phyloP scores from a whole-genome alignment of 139 green algal genomes.

The Ostreobium quekettii region DNA sequence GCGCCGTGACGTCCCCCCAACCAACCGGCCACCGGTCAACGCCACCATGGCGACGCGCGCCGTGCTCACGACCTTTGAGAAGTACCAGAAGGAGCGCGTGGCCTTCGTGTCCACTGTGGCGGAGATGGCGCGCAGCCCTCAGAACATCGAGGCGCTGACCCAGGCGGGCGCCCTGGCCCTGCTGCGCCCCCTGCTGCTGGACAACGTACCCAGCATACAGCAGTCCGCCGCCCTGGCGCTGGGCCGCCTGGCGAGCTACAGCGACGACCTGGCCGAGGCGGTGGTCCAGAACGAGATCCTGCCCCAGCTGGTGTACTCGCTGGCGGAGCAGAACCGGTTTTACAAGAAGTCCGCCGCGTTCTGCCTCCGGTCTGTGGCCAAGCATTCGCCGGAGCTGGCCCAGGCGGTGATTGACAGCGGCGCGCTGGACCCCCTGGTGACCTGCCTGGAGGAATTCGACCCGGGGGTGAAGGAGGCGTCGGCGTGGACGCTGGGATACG shows the following conservation, averaged over 20 bases:
- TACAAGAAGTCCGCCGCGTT: constrained; percentile 80
- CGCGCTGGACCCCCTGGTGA: constrained; percentile 63
- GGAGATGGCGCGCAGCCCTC: constrained; percentile 70
- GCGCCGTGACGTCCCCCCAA: too few species aligned
- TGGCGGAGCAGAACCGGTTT: constrained; percentile 71
- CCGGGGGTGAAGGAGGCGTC: constrained; percentile 76
- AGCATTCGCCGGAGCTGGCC: constrained; percentile 70
- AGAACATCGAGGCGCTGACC: constrained; percentile 81
- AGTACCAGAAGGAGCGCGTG: constrained; percentile 74
- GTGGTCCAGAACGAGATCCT: constrained; percentile 81
- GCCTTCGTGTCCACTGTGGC: constrained; percentile 72
- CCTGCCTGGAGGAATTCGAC: constrained; percentile 86
- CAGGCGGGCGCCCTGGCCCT: constrained; percentile 72
- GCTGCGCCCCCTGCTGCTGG: constrained; percentile 68
- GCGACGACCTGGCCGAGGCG: constrained; percentile 73
- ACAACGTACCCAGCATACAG: constrained; percentile 83
- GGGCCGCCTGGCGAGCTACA: constrained; percentile 71
- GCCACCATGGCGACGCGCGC: constrained; percentile 51
- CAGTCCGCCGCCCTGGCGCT: constrained; percentile 76
- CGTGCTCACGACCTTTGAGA: constrained; percentile 72
- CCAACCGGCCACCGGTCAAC: too few species aligned
- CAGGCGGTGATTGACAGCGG: constrained; percentile 72
- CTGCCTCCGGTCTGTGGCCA: constrained; percentile 72
- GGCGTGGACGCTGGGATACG: constrained; percentile 75
- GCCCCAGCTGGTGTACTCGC: constrained; percentile 72